Percentiles rank a stretch among this genome's conserved stretches.
Conservation (phyloP, 1,139 yeast genomes). For the Geotrichum bryndzae region DNA sequence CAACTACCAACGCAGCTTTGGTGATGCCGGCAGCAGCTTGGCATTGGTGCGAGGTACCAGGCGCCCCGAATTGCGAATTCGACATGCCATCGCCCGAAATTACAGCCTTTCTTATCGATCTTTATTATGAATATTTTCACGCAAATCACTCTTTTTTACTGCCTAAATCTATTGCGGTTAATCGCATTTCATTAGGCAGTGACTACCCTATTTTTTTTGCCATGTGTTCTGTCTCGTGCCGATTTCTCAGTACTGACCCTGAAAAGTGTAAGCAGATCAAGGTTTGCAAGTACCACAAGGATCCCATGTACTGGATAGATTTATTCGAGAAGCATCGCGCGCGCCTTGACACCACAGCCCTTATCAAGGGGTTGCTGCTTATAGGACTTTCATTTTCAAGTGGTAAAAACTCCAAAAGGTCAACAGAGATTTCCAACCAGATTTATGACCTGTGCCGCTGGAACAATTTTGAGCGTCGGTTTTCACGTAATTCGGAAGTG, state of each 20-base stretch:
- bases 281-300: slow-evolving; percentile 21
- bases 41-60: not conserved
- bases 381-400: slow-evolving; percentile 16
- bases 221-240: slow-evolving; percentile 43
- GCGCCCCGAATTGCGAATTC: not conserved
- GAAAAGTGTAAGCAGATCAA: slow-evolving; percentile 5
- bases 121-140: slow-evolving; percentile 46
- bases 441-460: slow-evolving; percentile 7
- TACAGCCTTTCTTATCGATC: slow-evolving; percentile 40
- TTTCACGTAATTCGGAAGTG: slow-evolving; percentile 5
- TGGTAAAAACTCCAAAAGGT: not conserved
- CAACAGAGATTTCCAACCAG: slow-evolving; percentile 3
- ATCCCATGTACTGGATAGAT: slow-evolving; percentile 27
- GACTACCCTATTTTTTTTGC: slow-evolving; percentile 45
- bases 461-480: slow-evolving; percentile 12
- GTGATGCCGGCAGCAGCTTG: not conserved
- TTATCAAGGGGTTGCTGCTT: slow-evolving; percentile 20
- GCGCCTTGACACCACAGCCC: slow-evolving; percentile 16
- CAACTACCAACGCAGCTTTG: not conserved
- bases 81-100: slow-evolving; percentile 44
- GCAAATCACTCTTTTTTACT: slow-evolving; percentile 45
- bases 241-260: slow-evolving; percentile 28
- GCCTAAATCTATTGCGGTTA: slow-evolving; percentile 38
- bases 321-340: slow-evolving; percentile 21
- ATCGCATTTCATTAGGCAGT: slow-evolving; percentile 35